A percentile compares a stretch with the other conserved stretches of the same genome.
Evolutionary conservation across 2,329 filamentous ascomycete species (phyloP).

Genomic region (Exserohilum rostratum): DNA sequence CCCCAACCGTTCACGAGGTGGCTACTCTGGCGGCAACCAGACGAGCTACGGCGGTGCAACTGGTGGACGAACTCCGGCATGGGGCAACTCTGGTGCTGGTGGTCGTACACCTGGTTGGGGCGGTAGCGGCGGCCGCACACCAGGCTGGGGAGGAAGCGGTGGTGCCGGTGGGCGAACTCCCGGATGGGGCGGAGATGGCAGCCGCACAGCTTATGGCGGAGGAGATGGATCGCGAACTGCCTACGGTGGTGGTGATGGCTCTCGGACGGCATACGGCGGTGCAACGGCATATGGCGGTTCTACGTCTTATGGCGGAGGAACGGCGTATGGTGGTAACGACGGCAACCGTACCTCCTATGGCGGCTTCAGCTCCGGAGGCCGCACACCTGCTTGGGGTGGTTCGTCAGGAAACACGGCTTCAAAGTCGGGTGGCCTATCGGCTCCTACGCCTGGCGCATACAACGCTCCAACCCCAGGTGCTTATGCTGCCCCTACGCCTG

Average conservation of each 20-base stretch:
- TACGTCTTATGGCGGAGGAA: conserved; percentile 71
- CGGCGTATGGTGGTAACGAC: conserved; percentile 44
- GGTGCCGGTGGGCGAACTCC: conserved; percentile 48
- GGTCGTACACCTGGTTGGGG: conserved; percentile 56
- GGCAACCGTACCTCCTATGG: conserved; percentile 56
- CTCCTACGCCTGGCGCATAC: conserved; percentile 42
- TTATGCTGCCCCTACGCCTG: conserved; percentile 46
- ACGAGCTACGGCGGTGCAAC: conserved; percentile 50
- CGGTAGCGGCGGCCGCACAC: conserved; percentile 53
- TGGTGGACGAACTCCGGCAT: conserved; percentile 43
- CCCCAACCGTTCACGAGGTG: conserved; percentile 45
- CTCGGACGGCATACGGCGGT: conserved; percentile 53
- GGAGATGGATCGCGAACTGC: conserved; percentile 47
- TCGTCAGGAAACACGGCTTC: conserved; percentile 50
- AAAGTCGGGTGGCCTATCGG: conserved; percentile 37
- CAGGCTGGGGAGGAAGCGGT: conserved; percentile 53
- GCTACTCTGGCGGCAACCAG: conserved; percentile 44
- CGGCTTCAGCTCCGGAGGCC: conserved; percentile 58
- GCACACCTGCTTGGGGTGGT: conserved; percentile 61
- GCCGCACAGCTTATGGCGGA: conserved; percentile 53
- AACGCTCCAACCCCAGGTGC: conserved; percentile 46
- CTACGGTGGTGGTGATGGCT: conserved; percentile 49
- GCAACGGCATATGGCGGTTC: conserved; percentile 74
- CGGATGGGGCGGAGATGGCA: conserved; percentile 52
- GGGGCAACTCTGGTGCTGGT: conserved; percentile 47